phyloP scores from a whole-genome alignment of 2,329 filamentous ascomycete genomes.

The Aspergillus glaucus region DNA sequence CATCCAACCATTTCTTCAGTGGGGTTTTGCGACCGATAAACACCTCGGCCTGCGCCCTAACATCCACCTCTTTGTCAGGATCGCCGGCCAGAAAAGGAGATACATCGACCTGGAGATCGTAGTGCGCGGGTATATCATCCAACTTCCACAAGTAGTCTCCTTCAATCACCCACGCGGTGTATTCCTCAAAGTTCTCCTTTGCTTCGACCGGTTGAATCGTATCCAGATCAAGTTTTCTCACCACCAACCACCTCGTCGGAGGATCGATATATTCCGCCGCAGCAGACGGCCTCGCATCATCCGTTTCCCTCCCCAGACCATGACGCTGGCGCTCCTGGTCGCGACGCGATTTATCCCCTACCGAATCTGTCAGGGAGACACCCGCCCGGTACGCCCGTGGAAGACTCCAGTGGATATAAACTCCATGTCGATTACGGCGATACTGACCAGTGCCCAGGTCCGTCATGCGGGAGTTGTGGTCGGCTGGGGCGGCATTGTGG shows the following conservation, averaged over 20 bases:
- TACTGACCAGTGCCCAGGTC: conserved; percentile 21
- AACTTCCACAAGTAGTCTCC: conserved; percentile 30
- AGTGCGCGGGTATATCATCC: conserved; percentile 20
- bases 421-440: conserved; percentile 30
- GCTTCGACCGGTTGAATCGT: background rate
- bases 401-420: conserved; percentile 41
- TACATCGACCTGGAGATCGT: conserved; percentile 37
- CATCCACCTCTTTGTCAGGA: conserved; percentile 7
- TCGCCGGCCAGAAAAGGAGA: conserved; percentile 24
- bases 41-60: conserved; percentile 35
- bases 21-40: conserved; percentile 35
- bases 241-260: conserved; percentile 32
- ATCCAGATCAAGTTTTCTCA: conserved; percentile 16
- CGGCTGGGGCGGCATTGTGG: conserved; percentile 27
- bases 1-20: conserved; percentile 11
- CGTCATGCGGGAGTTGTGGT: conserved; percentile 28
- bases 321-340: conserved; percentile 15
- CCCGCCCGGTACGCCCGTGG: conserved; percentile 34
- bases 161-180: conserved; percentile 18
- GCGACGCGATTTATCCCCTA: background rate
- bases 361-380: background rate
- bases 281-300: too few species aligned
- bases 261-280: background rate
- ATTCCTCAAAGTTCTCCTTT: background rate
- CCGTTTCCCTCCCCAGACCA: background rate